Evolutionary conservation across 1,284 basidiomycete genomes (phyloP), one percentile per base, ranked within the genome.

Genomic region (Hypsizygus ulmarius): DNA sequence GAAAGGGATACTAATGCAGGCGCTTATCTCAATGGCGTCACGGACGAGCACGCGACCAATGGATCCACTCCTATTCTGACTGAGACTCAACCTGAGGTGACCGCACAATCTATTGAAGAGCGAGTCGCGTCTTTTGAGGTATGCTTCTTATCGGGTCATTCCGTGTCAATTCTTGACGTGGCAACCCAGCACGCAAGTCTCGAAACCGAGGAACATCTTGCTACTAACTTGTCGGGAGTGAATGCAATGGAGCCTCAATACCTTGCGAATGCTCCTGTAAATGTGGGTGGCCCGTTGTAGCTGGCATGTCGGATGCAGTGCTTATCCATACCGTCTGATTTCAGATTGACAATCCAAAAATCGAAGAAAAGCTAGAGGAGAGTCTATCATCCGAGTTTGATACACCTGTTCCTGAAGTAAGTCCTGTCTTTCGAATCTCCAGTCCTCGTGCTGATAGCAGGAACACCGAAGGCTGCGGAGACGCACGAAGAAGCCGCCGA

Each of bases 111-210:
- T 18, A 27, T 14, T 32, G 34, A 36, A 37, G n/a, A 51, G 32
- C 43, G 28, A n/a, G 37, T 36, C 21, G 33, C 41, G 15, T 34
- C 36, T 15, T 12, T 28, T 32, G 45, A 54, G 52, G 52, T 54
- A 38, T 19, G 52, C n/a, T 43, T 34, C 40, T 9, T 28, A 2
- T 36, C 33, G 29, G 36, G 45, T 32, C 19, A 32, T 3, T 35
- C 10, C 10, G n/a, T n/a, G 12, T 6, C 21, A 40, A 16, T 27
- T 37, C 35, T 37, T 48, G 36, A 50, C 38, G 12, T 12, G 30
- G 42, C 25, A 30, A 29, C 35, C 33, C 25, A 50, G 48, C 35
- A 45, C 28, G 5, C 28, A 40, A n/a, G 46, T 30, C 9, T 29
- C 38, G 38, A 45, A 39, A 34, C 45, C 38, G 39, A 50, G 32